Conservation (phyloP, 129 eudicot species). For the Chrysanthemum lavandulifolium region DNA sequence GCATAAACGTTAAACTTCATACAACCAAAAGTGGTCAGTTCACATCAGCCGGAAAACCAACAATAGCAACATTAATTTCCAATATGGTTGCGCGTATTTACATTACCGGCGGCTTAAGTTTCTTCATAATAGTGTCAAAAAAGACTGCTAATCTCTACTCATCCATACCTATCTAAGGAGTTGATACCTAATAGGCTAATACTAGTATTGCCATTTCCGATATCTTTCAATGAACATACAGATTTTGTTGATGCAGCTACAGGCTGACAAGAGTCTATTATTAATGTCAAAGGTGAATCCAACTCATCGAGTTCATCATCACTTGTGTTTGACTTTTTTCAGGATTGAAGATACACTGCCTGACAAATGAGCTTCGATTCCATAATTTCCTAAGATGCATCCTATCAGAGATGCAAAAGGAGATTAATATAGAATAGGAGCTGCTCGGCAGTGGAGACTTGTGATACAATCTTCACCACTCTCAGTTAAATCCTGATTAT, state of each 20-base stretch:
- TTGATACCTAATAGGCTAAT: conserved; percentile 44
- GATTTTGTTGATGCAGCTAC: conserved; percentile 30
- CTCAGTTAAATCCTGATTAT: conserved; percentile 50
- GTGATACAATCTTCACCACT: conserved; percentile 40
- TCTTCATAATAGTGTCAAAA: neutral
- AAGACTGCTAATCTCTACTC: conserved; percentile 34
- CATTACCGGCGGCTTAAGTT: conserved; percentile 1
- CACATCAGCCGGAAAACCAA: neutral
- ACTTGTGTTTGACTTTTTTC: conserved; percentile 71
- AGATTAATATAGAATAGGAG: conserved; percentile 49
- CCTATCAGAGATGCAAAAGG: conserved; percentile 53
- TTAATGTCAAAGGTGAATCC: conserved; percentile 59
- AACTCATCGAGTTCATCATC: conserved; percentile 81
- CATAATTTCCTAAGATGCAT: conserved; percentile 42
- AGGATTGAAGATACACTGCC: conserved; percentile 55
- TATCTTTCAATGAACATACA: conserved; percentile 32
- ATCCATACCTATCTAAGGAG: conserved; percentile 74
- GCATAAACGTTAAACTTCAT: conserved; percentile 5
- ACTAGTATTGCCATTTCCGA: conserved; percentile 20
- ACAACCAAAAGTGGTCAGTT: neutral
- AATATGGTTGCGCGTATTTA: neutral
- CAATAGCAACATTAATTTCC: neutral
- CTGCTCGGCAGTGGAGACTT: conserved; percentile 56
- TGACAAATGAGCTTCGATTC: conserved; percentile 38
- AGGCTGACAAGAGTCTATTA: conserved; percentile 28